Evolutionary conservation across 805 yeast species (phyloP), one percentile per base, ranked within the genome.

Genomic region (Metschnikowia amazonensis): DNA sequence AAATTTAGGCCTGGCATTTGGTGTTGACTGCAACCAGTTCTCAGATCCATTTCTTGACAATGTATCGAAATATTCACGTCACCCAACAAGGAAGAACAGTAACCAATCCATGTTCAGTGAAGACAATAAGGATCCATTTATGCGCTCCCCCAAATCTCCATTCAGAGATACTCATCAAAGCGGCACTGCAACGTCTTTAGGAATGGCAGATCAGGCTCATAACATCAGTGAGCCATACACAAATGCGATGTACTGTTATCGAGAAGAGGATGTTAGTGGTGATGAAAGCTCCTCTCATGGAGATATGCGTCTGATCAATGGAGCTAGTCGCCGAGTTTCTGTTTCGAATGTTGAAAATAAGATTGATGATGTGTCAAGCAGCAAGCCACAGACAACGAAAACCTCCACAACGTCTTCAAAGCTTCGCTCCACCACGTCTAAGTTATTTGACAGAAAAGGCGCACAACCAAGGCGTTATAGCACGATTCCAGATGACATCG

Each of bases 391-490:
- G 44, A 60, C 61, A 30, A 58, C 56, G 44, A 60, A 61, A 42
- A 51, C 71, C 3, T 60, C 70, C 5, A 60, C 63, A 2, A 44
- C 51, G 0, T 52, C 73, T 0, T 69, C 74, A 1, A 80, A 75
- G 42, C 64, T 81, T 36, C 63, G 86, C 33, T 80, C 89, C 2
- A 84, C 89, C 1, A 82, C 89, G 0, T 83, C 89, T 1, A 82
- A 82, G 50, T 65, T 85, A 5, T 85, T 86, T 62, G 92, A 85
- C 55, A 76, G 80, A 10, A 83, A 80, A 53, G 89, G 88, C 1
- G 79, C 84, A 0, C 85, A 82, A 38, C 80, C 88, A 5, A 72
- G 90, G 57, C 67, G 89, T 28, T 84, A 85, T 56, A 82, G 89
- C 17, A 86, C 85, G 17, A 77, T 81, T 2, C 85, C 85, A 0